Evolutionary conservation across 768 basidiomycete genomes (phyloP).

Genomic region (Vishniacozyma victoriae): DNA sequence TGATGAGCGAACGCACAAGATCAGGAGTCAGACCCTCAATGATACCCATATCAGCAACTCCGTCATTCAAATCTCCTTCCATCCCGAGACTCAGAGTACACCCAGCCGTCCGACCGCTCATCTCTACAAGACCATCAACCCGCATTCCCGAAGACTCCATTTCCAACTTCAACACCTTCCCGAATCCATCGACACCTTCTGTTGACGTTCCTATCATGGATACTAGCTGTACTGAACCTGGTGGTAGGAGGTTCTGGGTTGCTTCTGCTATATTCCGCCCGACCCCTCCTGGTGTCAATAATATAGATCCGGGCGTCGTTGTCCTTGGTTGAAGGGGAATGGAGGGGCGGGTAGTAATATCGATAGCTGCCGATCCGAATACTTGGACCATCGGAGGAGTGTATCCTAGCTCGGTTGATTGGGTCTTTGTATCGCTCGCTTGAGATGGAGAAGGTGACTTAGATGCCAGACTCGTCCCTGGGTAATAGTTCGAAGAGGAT

Average conservation of each 20-base stretch:
- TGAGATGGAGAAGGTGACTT: not conserved
- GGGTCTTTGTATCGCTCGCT: not conserved
- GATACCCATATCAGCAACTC: constrained; percentile 82
- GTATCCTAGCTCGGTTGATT: not conserved
- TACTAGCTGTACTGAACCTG: constrained; percentile 54
- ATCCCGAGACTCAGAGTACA: constrained; percentile 79
- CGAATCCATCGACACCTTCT: constrained; percentile 59
- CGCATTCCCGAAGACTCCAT: constrained; percentile 65
- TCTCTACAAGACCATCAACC: constrained; percentile 63
- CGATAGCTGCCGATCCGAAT: constrained; percentile 81
- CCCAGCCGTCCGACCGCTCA: constrained; percentile 58
- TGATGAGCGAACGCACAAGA: constrained; percentile 49
- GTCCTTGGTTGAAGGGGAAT: constrained; percentile 55
- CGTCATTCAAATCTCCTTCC: constrained; percentile 66
- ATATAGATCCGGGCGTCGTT: constrained; percentile 72
- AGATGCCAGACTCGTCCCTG: not conserved
- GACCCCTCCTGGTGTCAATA: constrained; percentile 76
- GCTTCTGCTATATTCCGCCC: constrained; percentile 94
- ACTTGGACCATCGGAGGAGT: constrained; percentile 54
- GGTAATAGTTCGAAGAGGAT: constrained; percentile 12
- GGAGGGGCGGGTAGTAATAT: constrained; percentile 57
- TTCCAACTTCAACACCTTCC: constrained; percentile 59
- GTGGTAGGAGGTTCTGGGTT: constrained; percentile 59
- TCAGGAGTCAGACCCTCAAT: constrained; percentile 53
- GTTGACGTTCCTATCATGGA: constrained; percentile 53